Base-by-base conservation (phyloP, 75 land plant genomes). In the Pinus taeda region DNA sequence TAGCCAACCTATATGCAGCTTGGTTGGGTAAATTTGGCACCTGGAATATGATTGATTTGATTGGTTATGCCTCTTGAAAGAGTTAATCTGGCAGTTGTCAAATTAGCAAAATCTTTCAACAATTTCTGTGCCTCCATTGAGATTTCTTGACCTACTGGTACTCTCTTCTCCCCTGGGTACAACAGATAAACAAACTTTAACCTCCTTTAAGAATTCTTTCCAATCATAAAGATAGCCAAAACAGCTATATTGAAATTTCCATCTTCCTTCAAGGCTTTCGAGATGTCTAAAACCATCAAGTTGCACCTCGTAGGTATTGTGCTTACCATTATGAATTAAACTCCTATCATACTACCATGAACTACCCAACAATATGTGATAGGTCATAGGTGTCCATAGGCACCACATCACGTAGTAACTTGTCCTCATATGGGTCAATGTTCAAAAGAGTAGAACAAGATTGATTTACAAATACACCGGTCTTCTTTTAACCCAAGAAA, bases 301-400 rank as follows among this genome's bases (percentile, higher is more conserved):
- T 45, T 8, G 11, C 39, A 77, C 18, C 4, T 4, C 15, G n/a
- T 77, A 77, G 17, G 71, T 45, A 63, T 77, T 77, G 15, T 18
- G 0, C 3, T 8, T 33, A 62, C 78, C 78, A 62, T 42, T n/a
- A 77, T 65, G 63, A 33, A 59, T 59, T n/a, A 55, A 13, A n/a
- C 36, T 11, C 70, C 39, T 39, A 77, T 77, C 78, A 60, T 15
- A 77, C 37, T 59, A 15, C 63, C 61, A 75, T 21, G 77, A 64
- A 15, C 55, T 36, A 12, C 75, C 30, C n/a, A 26, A 21, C 13
- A 63, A 21, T 7, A 77, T 26, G 45, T 63, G 78, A 39, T 53
- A 62, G 17, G 18, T 42, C 53, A 39, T 6, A 63, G 17, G 78
- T 72, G 42, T 77, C 53, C 78, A 63, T 77, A 20, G 18, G 17